Evolutionary conservation across 257 asterid species (phyloP).

Genomic region (Leptodermis oblonga): DNA sequence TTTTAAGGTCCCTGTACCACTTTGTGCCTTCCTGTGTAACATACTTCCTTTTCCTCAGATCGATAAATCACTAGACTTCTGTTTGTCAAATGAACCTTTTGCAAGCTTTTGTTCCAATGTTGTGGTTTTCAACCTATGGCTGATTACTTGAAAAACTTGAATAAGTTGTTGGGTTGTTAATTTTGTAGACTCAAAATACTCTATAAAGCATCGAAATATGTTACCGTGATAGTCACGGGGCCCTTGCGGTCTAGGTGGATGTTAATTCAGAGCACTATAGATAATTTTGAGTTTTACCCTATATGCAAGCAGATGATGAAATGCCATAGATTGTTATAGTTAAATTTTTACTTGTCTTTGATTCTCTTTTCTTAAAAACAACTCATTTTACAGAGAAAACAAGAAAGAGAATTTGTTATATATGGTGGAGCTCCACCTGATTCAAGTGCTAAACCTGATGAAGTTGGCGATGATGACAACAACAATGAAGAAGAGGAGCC

Average conservation of each 20-base stretch:
- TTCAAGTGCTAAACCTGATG: slow-evolving; percentile 34
- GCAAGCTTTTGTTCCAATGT: background rate
- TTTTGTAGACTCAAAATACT: background rate
- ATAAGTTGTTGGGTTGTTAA: background rate
- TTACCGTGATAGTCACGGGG: background rate
- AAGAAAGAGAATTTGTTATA: slow-evolving; percentile 62
- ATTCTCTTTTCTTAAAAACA: background rate
- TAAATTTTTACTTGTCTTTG: background rate
- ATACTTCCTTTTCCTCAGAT: background rate
- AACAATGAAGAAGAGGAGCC: slow-evolving; percentile 54
- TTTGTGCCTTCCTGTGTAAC: background rate
- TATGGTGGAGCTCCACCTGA: slow-evolving; percentile 67
- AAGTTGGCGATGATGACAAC: slow-evolving; percentile 37
- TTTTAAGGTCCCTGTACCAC: background rate
- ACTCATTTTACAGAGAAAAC: slow-evolving; percentile 52
- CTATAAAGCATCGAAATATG: background rate
- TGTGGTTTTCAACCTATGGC: background rate
- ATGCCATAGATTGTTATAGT: background rate
- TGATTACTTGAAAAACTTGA: background rate
- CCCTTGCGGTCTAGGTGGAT: background rate
- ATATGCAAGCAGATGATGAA: background rate
- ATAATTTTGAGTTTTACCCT: background rate
- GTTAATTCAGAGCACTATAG: background rate
- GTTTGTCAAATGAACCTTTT: background rate
- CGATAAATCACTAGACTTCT: background rate